Percentiles rank a stretch among this genome's conserved stretches.
These are phyloP conservation scores for Aspergillus spinulosporus DNA, from an alignment of 2,329 filamentous ascomycete genomes.

Conservation along the genomic window DNA sequence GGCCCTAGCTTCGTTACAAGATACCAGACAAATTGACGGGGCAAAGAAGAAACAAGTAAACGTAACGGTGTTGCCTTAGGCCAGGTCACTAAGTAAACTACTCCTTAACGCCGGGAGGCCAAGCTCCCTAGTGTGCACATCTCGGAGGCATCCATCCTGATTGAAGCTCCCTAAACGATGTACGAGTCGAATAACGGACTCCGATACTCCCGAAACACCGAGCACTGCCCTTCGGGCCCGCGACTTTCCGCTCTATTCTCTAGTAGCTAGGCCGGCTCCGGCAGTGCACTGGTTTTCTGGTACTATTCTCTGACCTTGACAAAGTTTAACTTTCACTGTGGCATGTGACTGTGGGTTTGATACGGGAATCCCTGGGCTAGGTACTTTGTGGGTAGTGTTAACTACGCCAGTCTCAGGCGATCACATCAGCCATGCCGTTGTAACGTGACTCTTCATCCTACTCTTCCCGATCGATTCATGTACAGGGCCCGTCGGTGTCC, in stretches of 20 bases:
- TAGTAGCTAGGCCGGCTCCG: not conserved
- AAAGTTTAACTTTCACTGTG: not conserved
- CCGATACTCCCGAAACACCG: constrained; percentile 1
- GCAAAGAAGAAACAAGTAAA: constrained; percentile 12
- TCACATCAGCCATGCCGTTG: not conserved
- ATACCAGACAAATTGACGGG: not conserved
- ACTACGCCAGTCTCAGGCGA: not conserved
- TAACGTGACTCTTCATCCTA: not conserved
- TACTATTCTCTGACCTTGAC: constrained; percentile 3
- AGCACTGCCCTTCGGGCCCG: not conserved
- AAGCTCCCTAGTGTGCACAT: constrained; percentile 2
- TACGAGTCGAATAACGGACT: constrained; percentile 2
- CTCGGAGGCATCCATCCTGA: not conserved
- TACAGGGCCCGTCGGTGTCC: not conserved
- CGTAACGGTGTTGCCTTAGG: constrained; percentile 20
- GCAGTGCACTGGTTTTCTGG: no score
- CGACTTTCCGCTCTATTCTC: not conserved
- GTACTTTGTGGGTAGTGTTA: not conserved
- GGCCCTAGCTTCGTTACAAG: not conserved
- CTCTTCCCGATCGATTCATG: not conserved
- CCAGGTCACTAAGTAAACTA: not conserved
- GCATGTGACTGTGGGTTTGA: not conserved
- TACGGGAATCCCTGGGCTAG: no score
- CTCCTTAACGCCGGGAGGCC: constrained; percentile 10
- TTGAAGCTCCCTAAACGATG: constrained; percentile 5